Evolutionary conservation across 176 grass and related monocot genomes (phyloP), one percentile per base, ranked within the genome.

Genomic region (Oryza officinalis): DNA sequence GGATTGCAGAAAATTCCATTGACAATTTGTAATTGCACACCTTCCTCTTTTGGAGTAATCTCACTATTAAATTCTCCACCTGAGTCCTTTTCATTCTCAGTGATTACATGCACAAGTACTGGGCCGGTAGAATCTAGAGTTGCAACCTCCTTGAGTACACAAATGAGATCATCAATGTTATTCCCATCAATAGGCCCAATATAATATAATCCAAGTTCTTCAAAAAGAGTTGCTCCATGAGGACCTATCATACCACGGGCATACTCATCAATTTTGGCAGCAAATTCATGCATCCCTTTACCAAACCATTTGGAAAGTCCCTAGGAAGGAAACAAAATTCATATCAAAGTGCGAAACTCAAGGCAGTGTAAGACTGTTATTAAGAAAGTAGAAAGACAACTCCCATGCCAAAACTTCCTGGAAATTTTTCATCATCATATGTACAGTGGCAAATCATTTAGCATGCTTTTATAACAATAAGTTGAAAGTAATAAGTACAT

Each of bases 171-270:
- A 74, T 94, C 87, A 83, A 94, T 94, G 46, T 88, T 94, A 80
- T 81, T 90, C 32, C 90, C 90, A 87, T 94, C 87, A 52, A 94
- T 85, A 67, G 92, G 90, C n/a, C 90, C 92, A 83, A 94, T 94
- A 73, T 94, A 94, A 78, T 94, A 92, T 27, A 94, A 63, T 25
- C 92, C 92, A 80, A 94, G 92, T 76, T 94, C 92, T 89, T 94
- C 92, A 87, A 94, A 94, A 37, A 94, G 87, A 61, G 90, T 94
- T 79, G 92, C 87, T 43, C 92, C 92, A 72, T 84, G 77, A 71
- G 92, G 92, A 69, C 90, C 92, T 74, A 94, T 87, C 92, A 94
- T 91, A 80, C 90, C 92, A 27, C 90, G 89, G 33, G 90, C 85
- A 85, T 94, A 92, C 85, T 94, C 89, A 67, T 94, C 92, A 81